phyloP scores from a whole-genome alignment of 2,329 filamentous ascomycete genomes.

The Pestalotiopsis fici region DNA sequence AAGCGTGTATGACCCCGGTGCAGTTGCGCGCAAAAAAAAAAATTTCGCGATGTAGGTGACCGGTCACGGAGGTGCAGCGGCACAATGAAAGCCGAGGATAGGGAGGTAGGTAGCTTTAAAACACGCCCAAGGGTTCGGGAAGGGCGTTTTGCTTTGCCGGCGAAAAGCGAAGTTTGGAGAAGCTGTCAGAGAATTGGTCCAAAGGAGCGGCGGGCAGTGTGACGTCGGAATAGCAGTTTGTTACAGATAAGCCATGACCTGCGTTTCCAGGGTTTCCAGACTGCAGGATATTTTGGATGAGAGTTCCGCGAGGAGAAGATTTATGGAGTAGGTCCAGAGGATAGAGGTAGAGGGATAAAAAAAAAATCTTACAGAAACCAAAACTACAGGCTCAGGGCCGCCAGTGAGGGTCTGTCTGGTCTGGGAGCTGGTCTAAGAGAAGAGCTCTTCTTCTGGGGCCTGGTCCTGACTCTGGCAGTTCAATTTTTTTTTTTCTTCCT shows the following conservation, averaged over 20 bases:
- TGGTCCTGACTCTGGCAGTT: neutral
- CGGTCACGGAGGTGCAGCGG: slow-evolving; percentile 8
- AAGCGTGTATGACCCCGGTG: neutral
- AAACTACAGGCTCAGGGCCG: neutral
- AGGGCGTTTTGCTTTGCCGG: slow-evolving; percentile 3
- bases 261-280: neutral
- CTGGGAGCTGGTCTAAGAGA: neutral
- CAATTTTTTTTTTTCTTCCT: neutral
- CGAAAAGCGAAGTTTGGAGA: neutral
- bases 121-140: neutral
- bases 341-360: neutral
- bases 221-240: neutral
- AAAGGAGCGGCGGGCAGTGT: neutral
- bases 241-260: slow-evolving; percentile 8
- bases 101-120: neutral
- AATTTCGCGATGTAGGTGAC: neutral
- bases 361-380: neutral
- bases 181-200: neutral
- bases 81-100: slow-evolving; percentile 7
- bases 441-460: neutral
- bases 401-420: neutral
- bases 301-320: neutral
- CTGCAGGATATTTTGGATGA: neutral
- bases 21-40: neutral
- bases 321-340: neutral